These are phyloP conservation scores for Chlorella variabilis DNA, from an alignment of 163 green algal genomes.

Conservation along the genomic window DNA sequence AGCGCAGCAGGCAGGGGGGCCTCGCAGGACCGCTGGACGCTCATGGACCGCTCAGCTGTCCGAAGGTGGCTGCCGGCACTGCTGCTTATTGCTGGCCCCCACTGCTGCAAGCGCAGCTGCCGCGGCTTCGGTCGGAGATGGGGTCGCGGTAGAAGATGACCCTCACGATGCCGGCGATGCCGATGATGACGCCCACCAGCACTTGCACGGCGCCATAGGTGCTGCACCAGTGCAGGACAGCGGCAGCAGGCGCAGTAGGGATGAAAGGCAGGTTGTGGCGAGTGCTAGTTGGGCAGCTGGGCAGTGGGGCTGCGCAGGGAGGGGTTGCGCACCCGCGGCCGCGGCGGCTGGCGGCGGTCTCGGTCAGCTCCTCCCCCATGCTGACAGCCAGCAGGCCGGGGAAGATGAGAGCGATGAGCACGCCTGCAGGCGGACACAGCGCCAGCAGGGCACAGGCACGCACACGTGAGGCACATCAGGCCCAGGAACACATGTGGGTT, in stretches of 20 bases:
- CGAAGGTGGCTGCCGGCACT: no score
- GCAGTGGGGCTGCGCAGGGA: no score
- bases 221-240: no score
- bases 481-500: no score
- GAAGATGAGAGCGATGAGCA: slow-evolving; percentile 40
- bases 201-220: not conserved
- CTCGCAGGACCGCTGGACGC: no score
- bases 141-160: slow-evolving; percentile 36
- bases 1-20: no score
- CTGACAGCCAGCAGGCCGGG: slow-evolving; percentile 31
- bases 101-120: no score
- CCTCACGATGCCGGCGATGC: slow-evolving; percentile 22
- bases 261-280: not conserved
- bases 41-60: no score
- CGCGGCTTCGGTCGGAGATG: slow-evolving; percentile 13
- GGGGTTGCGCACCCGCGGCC: slow-evolving; percentile 4
- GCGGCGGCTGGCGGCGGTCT: not conserved
- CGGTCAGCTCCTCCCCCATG: slow-evolving; percentile 34
- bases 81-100: no score
- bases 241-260: not conserved
- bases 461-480: no score
- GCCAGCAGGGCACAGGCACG: not conserved
- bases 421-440: slow-evolving; percentile 4
- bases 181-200: slow-evolving; percentile 27
- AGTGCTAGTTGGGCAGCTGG: not conserved